Conservation (phyloP, 2,329 filamentous ascomycete genomes). For the Cryphonectria japonica region DNA sequence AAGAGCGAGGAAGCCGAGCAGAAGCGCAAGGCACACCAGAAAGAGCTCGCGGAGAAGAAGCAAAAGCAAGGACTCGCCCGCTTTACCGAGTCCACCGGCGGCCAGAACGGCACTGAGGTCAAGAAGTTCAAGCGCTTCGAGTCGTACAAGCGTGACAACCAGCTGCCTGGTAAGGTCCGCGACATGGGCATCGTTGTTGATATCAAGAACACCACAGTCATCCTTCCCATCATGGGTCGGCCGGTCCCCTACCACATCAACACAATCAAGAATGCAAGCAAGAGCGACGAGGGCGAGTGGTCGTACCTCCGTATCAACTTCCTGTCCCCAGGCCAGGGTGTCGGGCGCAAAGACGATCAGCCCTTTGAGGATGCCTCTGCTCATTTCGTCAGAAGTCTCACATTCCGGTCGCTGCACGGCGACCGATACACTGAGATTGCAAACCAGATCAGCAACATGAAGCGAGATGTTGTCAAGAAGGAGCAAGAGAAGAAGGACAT, state of each 20-base stretch:
- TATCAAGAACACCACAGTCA: constrained; percentile 83
- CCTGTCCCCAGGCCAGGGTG: constrained; percentile 93
- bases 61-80: constrained; percentile 84
- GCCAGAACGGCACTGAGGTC: constrained; percentile 85
- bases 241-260: constrained; percentile 97
- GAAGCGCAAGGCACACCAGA: constrained; percentile 87
- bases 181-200: constrained; percentile 91
- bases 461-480: constrained; percentile 87
- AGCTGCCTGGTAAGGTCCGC: constrained; percentile 80
- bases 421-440: constrained; percentile 89
- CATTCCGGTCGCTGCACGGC: constrained; percentile 89
- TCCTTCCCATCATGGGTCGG: constrained; percentile 95
- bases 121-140: constrained; percentile 99
- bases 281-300: constrained; percentile 94
- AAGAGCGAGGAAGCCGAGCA: constrained; percentile 89
- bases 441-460: constrained; percentile 92
- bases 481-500: constrained; percentile 99
- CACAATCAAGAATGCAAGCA: constrained; percentile 98
- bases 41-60: constrained; percentile 83
- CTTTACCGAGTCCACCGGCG: constrained; percentile 83
- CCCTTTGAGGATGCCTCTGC: constrained; percentile 96
- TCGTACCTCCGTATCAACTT: constrained; percentile 97
- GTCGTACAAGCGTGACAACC: constrained; percentile 97
- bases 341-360: constrained; percentile 95
- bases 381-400: constrained; percentile 94